Evolutionary conservation across 2,329 filamentous ascomycete species (phyloP).

Genomic region (Pezicula carpinea): DNA sequence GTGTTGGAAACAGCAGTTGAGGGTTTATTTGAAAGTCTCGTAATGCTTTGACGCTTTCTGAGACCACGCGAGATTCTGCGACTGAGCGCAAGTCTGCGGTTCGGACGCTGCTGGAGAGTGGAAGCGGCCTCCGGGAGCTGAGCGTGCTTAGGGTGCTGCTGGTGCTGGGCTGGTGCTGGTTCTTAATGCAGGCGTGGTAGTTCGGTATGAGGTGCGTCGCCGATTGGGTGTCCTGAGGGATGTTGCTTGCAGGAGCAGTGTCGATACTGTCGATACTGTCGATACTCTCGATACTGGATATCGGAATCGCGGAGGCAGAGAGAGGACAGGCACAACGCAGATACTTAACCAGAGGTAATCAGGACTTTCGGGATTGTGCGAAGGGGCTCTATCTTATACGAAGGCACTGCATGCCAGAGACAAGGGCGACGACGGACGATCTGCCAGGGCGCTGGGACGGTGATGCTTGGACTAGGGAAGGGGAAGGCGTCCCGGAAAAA

Average conservation of each 20-base stretch:
- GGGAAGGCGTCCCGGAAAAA: conserved; percentile 18
- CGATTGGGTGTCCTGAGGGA: background rate
- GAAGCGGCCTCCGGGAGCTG: conserved; percentile 6
- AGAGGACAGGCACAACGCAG: conserved; percentile 6
- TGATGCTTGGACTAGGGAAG: conserved; percentile 23
- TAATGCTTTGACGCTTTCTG: conserved; percentile 23
- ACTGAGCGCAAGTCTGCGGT: conserved; percentile 19
- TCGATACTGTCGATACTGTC: too few relatives aligned
- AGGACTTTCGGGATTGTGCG: conserved; percentile 15
- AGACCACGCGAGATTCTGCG: conserved; percentile 26
- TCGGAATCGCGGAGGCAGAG: too few relatives aligned
- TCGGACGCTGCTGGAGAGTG: conserved; percentile 16
- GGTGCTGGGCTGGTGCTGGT: background rate
- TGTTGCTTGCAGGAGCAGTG: background rate
- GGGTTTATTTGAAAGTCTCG: conserved; percentile 17
- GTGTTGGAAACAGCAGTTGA: background rate
- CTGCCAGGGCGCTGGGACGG: conserved; percentile 8
- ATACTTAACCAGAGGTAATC: conserved; percentile 9
- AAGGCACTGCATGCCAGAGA: conserved; percentile 22
- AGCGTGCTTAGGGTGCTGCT: too few relatives aligned
- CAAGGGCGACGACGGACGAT: background rate
- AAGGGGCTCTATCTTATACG: conserved; percentile 28
- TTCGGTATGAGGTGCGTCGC: background rate
- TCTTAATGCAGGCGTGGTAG: background rate
- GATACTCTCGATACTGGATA: too few relatives aligned